Base-by-base conservation (phyloP, 176 grass and related monocot species). In the Zoysia japonica region DNA sequence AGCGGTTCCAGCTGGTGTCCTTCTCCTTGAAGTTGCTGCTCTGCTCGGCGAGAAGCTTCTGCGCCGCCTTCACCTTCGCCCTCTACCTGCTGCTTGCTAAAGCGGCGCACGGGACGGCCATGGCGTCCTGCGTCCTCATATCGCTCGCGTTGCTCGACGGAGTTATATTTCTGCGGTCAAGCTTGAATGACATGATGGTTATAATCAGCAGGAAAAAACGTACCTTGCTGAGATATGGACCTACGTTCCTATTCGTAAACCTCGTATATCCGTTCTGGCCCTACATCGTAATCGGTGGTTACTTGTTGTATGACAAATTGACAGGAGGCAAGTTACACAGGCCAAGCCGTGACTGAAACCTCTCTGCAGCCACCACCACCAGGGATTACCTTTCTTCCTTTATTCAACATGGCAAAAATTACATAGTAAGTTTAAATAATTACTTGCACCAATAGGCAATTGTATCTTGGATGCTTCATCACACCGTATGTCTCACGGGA, bases 11-110 rank as follows among this genome's bases (percentile, higher is more conserved):
- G 13, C 20, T 80, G 53, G 41, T 68, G 70, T 50, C 84, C 52
- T 75, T 80, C 13, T 68, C 84, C 53, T 37, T 74, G 9, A 3
- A 3, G 3, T 13, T 74, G 68, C 78, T 85, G 70, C 42, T 78
- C 16, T 52, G 69, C 50, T 72, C 84, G 5, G 84, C 84, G 11
- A 38, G 83, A 43, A 80, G 76, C 61, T 78, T 85, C 69, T 78
- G 61, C 42, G 69, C 48, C 8, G 84, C 84, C 69, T 74, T 85
- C 17, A 69, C 71, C 11, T 85, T 85, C 43, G 53, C 69, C 42
- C 0, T 80, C 4, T 85, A 74, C 52, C 50, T 85, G 50, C 69
- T 80, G 77, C 84, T 85, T 0, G 12, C 41, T 0, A 36, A n/a
- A 17, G 61, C 74, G 1, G 77, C 63, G 17, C 35, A 3, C 36